phyloP scores from a whole-genome alignment of 2,329 filamentous ascomycete genomes.

The Hirsutella minnesotensis region DNA sequence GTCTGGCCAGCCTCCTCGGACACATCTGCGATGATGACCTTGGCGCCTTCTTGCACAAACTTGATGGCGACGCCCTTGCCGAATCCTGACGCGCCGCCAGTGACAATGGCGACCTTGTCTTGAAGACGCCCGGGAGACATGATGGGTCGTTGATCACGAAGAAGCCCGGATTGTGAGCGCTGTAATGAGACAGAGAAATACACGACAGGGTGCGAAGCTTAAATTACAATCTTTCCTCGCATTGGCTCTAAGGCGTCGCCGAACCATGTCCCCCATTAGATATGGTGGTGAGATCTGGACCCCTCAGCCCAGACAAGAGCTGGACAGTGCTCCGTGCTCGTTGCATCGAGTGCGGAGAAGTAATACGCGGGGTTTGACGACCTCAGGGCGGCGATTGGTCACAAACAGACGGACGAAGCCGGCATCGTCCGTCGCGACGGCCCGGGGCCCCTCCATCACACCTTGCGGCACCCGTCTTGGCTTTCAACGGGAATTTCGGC shows the following conservation, averaged over 20 bases:
- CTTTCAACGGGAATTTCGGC: no score
- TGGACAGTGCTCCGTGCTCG: background rate
- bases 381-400: no score
- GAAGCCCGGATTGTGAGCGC: no score
- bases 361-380: no score
- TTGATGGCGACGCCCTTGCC: conserved; percentile 48
- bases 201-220: background rate
- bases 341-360: background rate
- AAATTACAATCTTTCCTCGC: background rate
- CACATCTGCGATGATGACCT: conserved; percentile 51
- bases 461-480: no score
- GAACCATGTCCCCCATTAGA: background rate
- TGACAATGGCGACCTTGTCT: conserved; percentile 31
- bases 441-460: no score
- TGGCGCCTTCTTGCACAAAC: conserved; percentile 47
- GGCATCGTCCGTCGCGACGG: no score
- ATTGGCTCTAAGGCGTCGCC: background rate
- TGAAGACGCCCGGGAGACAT: conserved; percentile 21
- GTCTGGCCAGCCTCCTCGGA: conserved; percentile 37
- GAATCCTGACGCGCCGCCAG: conserved; percentile 50
- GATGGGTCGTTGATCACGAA: background rate
- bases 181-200: background rate
- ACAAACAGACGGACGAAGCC: no score
- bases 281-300: no score
- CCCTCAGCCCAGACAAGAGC: background rate